Conservation (phyloP, 495 filamentous ascomycete genomes). For the Podospora appendiculata region DNA sequence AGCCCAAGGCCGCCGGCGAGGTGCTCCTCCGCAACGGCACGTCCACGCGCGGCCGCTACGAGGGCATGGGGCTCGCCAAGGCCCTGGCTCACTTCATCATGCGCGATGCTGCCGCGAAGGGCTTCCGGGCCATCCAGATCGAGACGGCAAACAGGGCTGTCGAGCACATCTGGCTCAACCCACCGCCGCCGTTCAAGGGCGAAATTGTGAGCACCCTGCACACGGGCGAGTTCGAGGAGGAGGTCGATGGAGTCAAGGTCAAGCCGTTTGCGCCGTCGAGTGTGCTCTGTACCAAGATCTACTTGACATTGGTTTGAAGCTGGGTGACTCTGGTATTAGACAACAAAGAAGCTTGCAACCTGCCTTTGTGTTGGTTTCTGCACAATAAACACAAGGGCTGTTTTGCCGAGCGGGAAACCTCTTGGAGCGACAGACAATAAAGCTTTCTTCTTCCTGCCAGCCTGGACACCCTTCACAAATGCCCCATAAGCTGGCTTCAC, state of each 20-base stretch:
- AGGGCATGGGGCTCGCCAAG: conserved; percentile 27
- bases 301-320: neutral
- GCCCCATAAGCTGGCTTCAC: no score
- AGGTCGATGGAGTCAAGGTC: conserved; percentile 2
- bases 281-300: conserved; percentile 4
- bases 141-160: conserved; percentile 26
- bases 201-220: neutral
- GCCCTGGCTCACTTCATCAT: conserved; percentile 29
- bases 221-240: conserved; percentile 1
- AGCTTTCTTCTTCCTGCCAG: no score
- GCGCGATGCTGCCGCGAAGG: conserved; percentile 19
- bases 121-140: conserved; percentile 31
- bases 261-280: conserved; percentile 4
- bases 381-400: no score
- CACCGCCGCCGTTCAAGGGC: conserved; percentile 25
- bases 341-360: no score
- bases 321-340: no score
- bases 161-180: conserved; percentile 24
- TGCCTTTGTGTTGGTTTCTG: no score
- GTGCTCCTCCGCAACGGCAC: conserved; percentile 34
- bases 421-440: no score
- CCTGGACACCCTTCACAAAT: no score
- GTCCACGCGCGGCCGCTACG: conserved; percentile 24
- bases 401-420: no score
- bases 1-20: conserved; percentile 19